phyloP scores from a whole-genome alignment of 148 eudicot genomes.

The Pouteria glomerata region DNA sequence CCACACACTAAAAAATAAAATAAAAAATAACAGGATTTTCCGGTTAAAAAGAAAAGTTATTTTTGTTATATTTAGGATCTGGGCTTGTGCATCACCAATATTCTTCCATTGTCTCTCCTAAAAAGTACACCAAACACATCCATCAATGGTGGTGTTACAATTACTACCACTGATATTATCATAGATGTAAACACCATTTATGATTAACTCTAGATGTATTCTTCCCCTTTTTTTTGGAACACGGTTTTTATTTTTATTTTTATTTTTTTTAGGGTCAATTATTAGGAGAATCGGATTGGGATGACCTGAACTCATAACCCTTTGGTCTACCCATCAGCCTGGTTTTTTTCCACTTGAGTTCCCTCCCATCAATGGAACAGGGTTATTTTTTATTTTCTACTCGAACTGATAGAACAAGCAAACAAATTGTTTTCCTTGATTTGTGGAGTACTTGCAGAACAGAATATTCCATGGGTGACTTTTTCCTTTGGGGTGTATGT shows the following conservation, averaged over 20 bases:
- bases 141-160: not conserved
- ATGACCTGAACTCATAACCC: too few relatives aligned
- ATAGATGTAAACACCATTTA: not conserved
- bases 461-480: too few relatives aligned
- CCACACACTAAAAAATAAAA: too few relatives aligned
- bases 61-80: not conserved
- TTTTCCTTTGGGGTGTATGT: slow-evolving; percentile 5
- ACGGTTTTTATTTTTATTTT: too few relatives aligned
- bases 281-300: too few relatives aligned
- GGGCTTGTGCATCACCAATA: not conserved
- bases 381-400: not conserved
- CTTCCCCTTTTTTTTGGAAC: not conserved
- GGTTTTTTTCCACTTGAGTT: too few relatives aligned
- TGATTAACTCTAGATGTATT: not conserved
- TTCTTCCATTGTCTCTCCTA: too few relatives aligned
- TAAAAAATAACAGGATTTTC: not conserved
- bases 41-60: not conserved
- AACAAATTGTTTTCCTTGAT: not conserved
- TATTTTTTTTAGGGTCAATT: too few relatives aligned
- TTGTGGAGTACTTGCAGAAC: not conserved
- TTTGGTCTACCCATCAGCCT: too few relatives aligned
- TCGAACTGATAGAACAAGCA: not conserved
- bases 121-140: not conserved
- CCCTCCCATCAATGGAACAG: too few relatives aligned
- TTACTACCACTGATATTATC: not conserved